Conservation (phyloP, 2,329 filamentous ascomycete genomes). For the Pseudogymnoascus verrucosus region DNA sequence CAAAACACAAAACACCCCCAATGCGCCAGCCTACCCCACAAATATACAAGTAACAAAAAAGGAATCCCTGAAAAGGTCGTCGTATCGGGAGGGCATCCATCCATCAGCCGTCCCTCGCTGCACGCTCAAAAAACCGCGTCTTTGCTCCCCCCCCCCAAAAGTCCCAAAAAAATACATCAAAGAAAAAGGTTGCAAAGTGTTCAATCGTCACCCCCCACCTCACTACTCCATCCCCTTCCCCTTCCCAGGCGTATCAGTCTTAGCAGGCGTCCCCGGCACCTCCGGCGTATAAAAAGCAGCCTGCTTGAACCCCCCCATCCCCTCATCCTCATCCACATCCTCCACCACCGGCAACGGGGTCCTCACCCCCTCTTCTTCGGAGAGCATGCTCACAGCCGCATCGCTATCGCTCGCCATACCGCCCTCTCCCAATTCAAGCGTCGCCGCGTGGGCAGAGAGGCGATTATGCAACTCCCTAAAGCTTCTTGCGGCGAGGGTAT, state of each 20-base stretch:
- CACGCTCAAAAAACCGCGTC: neutral
- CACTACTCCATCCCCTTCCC: neutral
- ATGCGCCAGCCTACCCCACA: neutral
- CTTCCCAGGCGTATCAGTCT: neutral
- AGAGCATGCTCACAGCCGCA: slow-evolving; percentile 37
- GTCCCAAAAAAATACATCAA: neutral
- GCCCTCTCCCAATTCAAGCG: slow-evolving; percentile 35
- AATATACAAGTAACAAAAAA: neutral
- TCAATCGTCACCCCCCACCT: no score
- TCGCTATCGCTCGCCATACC: slow-evolving; percentile 50
- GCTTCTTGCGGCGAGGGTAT: slow-evolving; percentile 58
- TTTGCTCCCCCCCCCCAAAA: neutral
- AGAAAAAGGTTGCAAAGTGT: neutral
- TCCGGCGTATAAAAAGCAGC: slow-evolving; percentile 27
- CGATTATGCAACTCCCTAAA: slow-evolving; percentile 57
- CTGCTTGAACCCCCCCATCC: slow-evolving; percentile 16
- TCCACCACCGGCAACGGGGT: slow-evolving; percentile 47
- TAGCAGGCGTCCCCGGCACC: neutral
- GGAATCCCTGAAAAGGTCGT: neutral
- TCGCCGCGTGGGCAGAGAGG: slow-evolving; percentile 43
- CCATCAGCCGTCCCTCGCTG: no score
- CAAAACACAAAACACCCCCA: neutral
- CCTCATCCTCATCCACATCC: slow-evolving; percentile 23
- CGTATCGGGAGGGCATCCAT: neutral
- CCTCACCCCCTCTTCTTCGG: slow-evolving; percentile 50